Percentiles rank a stretch among this genome's conserved stretches.
Conservation (phyloP, 352 stramenopile genomes). For the Globisporangium perplexum region DNA sequence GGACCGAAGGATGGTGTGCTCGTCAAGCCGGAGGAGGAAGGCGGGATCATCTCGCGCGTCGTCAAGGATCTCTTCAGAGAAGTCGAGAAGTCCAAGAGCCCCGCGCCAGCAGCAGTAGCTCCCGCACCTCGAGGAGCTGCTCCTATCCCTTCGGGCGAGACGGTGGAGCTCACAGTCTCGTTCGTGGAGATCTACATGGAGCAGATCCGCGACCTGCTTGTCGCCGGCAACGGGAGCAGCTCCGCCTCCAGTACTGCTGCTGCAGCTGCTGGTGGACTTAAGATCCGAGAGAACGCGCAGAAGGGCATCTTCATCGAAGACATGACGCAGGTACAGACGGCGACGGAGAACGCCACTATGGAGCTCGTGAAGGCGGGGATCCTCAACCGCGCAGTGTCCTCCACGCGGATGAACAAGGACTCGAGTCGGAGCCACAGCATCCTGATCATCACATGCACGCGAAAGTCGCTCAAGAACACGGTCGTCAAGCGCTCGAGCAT, state of each 20-base stretch:
- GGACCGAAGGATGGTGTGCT: constrained; percentile 58
- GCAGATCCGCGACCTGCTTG: constrained; percentile 71
- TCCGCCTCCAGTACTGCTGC: constrained; percentile 11
- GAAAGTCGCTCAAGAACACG: constrained; percentile 14
- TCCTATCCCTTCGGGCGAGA: background rate
- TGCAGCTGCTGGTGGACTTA: constrained; percentile 32
- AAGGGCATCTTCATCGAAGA: constrained; percentile 75
- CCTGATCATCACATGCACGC: constrained; percentile 51
- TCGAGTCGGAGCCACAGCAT: constrained; percentile 76
- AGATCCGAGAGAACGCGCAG: constrained; percentile 67
- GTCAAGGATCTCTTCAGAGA: constrained; percentile 42
- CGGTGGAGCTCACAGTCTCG: constrained; percentile 52
- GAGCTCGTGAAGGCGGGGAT: constrained; percentile 56
- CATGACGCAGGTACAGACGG: constrained; percentile 40
- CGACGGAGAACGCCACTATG: constrained; percentile 42
- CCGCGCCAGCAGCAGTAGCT: background rate
- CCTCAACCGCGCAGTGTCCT: constrained; percentile 56
- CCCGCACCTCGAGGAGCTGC: background rate
- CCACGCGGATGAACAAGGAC: constrained; percentile 90
- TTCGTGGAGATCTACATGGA: constrained; percentile 91
- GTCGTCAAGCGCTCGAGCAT: constrained; percentile 48
- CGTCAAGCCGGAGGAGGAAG: constrained; percentile 51
- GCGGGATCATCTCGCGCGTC: constrained; percentile 57
- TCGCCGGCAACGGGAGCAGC: constrained; percentile 4
- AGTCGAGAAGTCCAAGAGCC: constrained; percentile 20